These are phyloP conservation scores for Rhinocladiella mackenziei DNA, from an alignment of 2,329 filamentous ascomycete genomes.

Conservation along the genomic window DNA sequence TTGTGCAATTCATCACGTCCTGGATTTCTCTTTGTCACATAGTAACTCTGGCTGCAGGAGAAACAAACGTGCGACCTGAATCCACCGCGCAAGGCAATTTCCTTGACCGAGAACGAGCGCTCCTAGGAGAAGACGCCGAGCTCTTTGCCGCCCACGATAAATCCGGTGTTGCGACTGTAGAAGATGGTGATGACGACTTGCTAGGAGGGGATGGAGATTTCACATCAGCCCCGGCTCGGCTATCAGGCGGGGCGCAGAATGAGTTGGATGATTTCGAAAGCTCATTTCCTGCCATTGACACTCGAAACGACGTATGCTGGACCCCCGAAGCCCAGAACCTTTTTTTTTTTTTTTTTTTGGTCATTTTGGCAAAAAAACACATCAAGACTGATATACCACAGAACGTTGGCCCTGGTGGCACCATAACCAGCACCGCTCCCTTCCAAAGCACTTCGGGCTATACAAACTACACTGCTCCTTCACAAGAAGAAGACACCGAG, in stretches of 20 bases:
- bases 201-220: slow-evolving; percentile 53
- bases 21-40: slow-evolving; percentile 5
- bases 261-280: slow-evolving; percentile 67
- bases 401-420: slow-evolving; percentile 70
- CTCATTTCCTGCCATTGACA: slow-evolving; percentile 82
- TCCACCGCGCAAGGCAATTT: slow-evolving; percentile 66
- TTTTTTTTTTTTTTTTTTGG: not conserved
- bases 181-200: slow-evolving; percentile 65
- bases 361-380: too few species aligned
- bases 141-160: slow-evolving; percentile 80
- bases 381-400: slow-evolving; percentile 37
- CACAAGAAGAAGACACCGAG: slow-evolving; percentile 58
- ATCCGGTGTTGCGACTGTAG: slow-evolving; percentile 55
- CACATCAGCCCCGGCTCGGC: slow-evolving; percentile 29
- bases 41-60: slow-evolving; percentile 30
- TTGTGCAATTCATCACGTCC: not conserved
- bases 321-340: not conserved
- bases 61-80: slow-evolving; percentile 24
- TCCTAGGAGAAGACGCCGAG: slow-evolving; percentile 86
- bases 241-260: slow-evolving; percentile 39
- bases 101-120: slow-evolving; percentile 82
- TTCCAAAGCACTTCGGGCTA: slow-evolving; percentile 48
- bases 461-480: slow-evolving; percentile 50
- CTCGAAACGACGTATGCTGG: slow-evolving; percentile 63
- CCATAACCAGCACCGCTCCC: slow-evolving; percentile 69